Conservation (phyloP, 345 rosid genomes). For the Lumnitzera littorea region DNA sequence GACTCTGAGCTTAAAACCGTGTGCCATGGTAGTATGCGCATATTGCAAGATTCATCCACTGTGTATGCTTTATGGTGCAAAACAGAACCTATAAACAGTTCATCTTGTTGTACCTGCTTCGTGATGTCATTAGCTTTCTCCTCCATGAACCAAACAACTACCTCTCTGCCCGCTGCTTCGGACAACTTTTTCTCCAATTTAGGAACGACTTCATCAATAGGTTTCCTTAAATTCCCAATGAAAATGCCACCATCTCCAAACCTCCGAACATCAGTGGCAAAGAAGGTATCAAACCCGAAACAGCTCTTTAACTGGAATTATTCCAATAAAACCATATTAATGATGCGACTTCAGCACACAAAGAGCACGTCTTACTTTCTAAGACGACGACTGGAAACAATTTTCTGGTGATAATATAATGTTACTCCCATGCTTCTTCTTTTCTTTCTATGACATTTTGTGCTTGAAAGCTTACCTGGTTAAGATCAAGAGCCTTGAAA, state of each 20-base stretch:
- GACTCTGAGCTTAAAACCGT: too few species aligned
- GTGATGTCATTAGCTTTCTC: slow-evolving; percentile 70
- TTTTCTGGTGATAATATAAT: neutral
- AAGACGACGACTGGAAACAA: neutral
- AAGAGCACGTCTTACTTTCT: neutral
- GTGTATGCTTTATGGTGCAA: too few species aligned
- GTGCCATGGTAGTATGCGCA: too few species aligned
- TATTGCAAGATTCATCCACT: too few species aligned
- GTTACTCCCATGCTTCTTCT: too few species aligned
- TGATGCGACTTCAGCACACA: neutral
- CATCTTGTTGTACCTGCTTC: slow-evolving; percentile 52
- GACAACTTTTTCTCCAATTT: slow-evolving; percentile 76
- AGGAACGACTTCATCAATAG: slow-evolving; percentile 75
- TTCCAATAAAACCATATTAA: neutral
- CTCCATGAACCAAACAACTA: slow-evolving; percentile 93
- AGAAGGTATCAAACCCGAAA: slow-evolving; percentile 82
- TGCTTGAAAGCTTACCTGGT: slow-evolving; percentile 45
- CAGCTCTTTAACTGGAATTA: slow-evolving; percentile 64
- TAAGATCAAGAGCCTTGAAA: slow-evolving; percentile 89
- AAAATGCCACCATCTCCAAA: slow-evolving; percentile 97
- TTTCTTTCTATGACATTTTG: neutral
- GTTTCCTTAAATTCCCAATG: slow-evolving; percentile 73
- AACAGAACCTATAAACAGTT: too few species aligned
- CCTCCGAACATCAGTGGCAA: slow-evolving; percentile 83
- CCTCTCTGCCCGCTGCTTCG: slow-evolving; percentile 79